These are phyloP conservation scores for Orychophragmus violaceus DNA, from an alignment of 345 rosid species.

Conservation along the genomic window DNA sequence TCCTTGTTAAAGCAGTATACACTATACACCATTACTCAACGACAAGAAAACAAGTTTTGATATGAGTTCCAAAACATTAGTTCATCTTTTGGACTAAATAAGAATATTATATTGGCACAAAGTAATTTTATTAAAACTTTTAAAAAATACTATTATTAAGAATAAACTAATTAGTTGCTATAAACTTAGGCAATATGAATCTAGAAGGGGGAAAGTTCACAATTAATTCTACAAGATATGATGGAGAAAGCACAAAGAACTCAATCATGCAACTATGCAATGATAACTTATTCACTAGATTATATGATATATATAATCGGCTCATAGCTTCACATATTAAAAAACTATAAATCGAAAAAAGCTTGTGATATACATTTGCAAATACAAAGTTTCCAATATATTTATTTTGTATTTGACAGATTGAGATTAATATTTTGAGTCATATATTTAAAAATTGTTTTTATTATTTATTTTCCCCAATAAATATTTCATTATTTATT, in stretches of 20 bases:
- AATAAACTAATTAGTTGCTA: not conserved
- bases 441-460: too few species aligned
- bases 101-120: slow-evolving; percentile 1
- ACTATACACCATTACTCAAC: not conserved
- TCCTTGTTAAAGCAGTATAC: not conserved
- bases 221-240: not conserved
- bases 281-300: not conserved
- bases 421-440: too few species aligned
- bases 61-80: not conserved
- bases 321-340: not conserved
- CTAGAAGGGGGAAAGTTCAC: not conserved
- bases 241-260: not conserved
- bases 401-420: too few species aligned
- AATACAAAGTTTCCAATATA: too few species aligned
- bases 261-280: slow-evolving; percentile 1
- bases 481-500: too few species aligned
- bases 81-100: not conserved
- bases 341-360: too few species aligned
- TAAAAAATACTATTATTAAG: not conserved
- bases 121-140: not conserved
- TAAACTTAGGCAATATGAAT: not conserved
- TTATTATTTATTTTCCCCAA: too few species aligned
- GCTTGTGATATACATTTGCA: not conserved
- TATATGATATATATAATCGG: too few species aligned
- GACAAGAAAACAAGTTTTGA: not conserved